Percentiles rank a stretch among this genome's conserved stretches.
Evolutionary conservation across 805 yeast species (phyloP).

Genomic region (Candida taoyuanica): DNA sequence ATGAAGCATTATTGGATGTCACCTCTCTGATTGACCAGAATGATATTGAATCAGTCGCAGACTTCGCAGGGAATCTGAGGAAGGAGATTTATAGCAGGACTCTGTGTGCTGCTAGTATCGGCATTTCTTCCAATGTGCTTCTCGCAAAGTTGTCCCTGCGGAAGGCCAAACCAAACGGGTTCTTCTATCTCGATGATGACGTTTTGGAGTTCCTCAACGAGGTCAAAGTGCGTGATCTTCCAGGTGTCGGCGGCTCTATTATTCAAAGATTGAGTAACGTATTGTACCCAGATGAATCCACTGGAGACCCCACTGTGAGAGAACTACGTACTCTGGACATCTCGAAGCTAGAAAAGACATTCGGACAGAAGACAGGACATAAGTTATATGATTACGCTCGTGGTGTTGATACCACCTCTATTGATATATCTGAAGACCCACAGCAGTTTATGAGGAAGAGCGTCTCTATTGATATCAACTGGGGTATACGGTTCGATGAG

Average conservation of each 20-base stretch:
- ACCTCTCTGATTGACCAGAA: constrained; percentile 30
- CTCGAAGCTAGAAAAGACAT: constrained; percentile 35
- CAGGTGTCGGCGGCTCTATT: constrained; percentile 59
- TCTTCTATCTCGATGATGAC: constrained; percentile 35
- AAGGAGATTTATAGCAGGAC: constrained; percentile 39
- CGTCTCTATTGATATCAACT: constrained; percentile 83
- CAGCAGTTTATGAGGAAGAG: constrained; percentile 60
- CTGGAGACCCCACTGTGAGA: constrained; percentile 28
- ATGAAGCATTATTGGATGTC: constrained; percentile 82
- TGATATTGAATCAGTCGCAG: constrained; percentile 26
- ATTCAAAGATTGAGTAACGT: constrained; percentile 40
- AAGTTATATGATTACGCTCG: constrained; percentile 55
- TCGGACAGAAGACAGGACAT: constrained; percentile 70
- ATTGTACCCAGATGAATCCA: constrained; percentile 18
- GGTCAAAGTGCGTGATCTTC: constrained; percentile 38
- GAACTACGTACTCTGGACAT: constrained; percentile 36
- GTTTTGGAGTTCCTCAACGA: constrained; percentile 29
- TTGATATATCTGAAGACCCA: constrained; percentile 47
- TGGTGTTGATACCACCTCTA: constrained; percentile 64
- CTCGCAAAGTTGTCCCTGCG: constrained; percentile 71
- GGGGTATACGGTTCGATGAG: constrained; percentile 76
- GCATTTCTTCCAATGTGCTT: constrained; percentile 68
- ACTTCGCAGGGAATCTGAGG: constrained; percentile 30
- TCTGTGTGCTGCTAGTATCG: constrained; percentile 71
- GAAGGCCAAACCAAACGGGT: constrained; percentile 79